A percentile compares a stretch with the other conserved stretches of the same genome.
phyloP scores from a whole-genome alignment of 768 basidiomycete genomes.

The Paxillus involutus region DNA sequence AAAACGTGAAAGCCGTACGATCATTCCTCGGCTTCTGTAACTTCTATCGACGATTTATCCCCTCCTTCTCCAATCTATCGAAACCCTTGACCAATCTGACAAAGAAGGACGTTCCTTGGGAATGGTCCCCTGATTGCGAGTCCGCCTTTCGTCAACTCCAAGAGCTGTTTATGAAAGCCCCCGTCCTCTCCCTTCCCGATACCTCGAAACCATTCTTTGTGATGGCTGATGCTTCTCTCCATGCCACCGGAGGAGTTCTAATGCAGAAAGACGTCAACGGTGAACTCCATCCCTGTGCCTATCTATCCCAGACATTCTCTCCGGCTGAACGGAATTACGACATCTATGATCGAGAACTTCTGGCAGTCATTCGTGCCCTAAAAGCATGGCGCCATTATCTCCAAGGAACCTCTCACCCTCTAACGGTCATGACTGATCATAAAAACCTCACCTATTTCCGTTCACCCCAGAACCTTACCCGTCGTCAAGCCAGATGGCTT shows the following conservation, averaged over 20 bases:
- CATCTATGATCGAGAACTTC: slow-evolving; percentile 36
- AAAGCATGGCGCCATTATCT: slow-evolving; percentile 30
- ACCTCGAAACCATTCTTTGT: slow-evolving; percentile 9
- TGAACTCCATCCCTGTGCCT: background rate
- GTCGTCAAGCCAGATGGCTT: no score
- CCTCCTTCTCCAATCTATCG: slow-evolving; percentile 31
- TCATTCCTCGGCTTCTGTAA: no score
- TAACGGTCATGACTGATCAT: slow-evolving; percentile 35
- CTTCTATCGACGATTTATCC: background rate
- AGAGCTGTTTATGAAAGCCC: background rate
- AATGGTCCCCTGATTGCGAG: background rate
- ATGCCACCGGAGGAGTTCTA: background rate
- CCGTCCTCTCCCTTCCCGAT: background rate
- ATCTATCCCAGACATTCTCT: background rate
- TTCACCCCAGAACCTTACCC: background rate
- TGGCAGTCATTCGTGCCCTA: background rate
- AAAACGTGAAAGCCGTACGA: slow-evolving; percentile 32
- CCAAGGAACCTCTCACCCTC: slow-evolving; percentile 26
- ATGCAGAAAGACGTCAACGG: background rate
- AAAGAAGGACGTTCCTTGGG: background rate
- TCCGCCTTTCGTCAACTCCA: background rate
- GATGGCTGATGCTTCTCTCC: background rate
- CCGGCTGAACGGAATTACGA: slow-evolving; percentile 46
- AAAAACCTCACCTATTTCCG: slow-evolving; percentile 10
- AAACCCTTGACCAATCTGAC: slow-evolving; percentile 11